Conservation (phyloP, 2,329 filamentous ascomycete genomes). For the Botryotinia convoluta region DNA sequence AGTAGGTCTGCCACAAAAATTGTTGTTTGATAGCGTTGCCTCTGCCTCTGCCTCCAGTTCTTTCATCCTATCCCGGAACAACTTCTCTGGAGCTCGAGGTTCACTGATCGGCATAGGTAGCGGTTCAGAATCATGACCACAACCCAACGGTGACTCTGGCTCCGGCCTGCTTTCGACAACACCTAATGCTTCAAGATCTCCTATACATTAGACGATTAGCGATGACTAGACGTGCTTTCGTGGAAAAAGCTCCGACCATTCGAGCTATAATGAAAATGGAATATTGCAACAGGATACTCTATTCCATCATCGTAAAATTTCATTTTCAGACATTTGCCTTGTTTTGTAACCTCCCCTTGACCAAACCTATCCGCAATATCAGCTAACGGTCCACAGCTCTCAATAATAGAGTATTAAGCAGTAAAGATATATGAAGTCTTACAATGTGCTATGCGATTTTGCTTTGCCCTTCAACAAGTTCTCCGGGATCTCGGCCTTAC, state of each 20-base stretch:
- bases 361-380: neutral
- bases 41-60: neutral
- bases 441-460: slow-evolving; percentile 10
- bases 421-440: neutral
- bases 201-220: neutral
- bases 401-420: neutral
- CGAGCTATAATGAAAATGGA: slow-evolving; percentile 7
- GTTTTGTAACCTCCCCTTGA: neutral
- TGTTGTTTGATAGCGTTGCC: neutral
- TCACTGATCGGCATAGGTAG: neutral
- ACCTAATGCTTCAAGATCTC: neutral
- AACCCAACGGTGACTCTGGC: neutral
- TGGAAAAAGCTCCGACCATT: neutral
- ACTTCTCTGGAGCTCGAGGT: neutral
- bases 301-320: neutral
- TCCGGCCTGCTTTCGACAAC: neutral
- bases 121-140: neutral
- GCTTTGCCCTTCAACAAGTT: neutral
- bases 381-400: neutral
- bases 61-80: no score
- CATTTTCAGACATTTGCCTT: neutral
- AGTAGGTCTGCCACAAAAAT: neutral
- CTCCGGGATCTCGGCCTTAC: neutral
- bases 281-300: slow-evolving; percentile 11
- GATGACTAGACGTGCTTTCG: neutral